Evolutionary conservation across 179 eudicot genomes (phyloP), one percentile per base, ranked within the genome.

Genomic region (Pouteria campechiana): DNA sequence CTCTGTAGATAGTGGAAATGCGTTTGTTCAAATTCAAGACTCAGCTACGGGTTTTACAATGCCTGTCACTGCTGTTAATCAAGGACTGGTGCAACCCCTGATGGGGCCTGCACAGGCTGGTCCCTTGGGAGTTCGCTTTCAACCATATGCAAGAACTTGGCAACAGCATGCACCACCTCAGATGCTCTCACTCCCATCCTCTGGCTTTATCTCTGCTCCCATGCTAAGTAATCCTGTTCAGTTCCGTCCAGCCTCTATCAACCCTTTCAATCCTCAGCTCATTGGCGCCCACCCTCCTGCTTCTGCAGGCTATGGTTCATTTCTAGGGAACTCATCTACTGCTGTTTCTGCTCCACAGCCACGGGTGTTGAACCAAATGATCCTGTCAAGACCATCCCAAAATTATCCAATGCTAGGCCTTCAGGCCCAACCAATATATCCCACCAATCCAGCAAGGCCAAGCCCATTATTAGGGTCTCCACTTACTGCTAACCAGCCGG

Each of bases 71-170:
- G 38, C 45, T 33, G 56, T 52, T 14, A 75, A 52, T 46, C 76
- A 67, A 41, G 84, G 65, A 57, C 25, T 39, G 17, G 41, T 39
- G 29, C 86, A 51, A 34, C 56, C 69, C 41, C 41, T 40, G 38
- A 15, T 43, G 22, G 82, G 71, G 44, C 35, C 85, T 42, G 43
- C 57, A 30, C 56, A 52, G 52, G 60, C 61, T 64, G 63, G 55
- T 19, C 52, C 62, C 8, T 79, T 36, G 39, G 71, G 67, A 27
- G n/a, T n/a, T n/a, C 74, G 56, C 25, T 75, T 75, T 58, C 88
- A 58, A 50, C 70, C 60, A 40, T 65, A 65, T 54, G 63, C 64
- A 48, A 59, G 56, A 46, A 54, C 78, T 23, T 89, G 95, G 97
- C 63, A 65, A 55, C 62, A 75, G 14, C 14, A 48, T 18, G 61